Conservation (phyloP, 441 rosid species). For the Euphorbia corollata region DNA sequence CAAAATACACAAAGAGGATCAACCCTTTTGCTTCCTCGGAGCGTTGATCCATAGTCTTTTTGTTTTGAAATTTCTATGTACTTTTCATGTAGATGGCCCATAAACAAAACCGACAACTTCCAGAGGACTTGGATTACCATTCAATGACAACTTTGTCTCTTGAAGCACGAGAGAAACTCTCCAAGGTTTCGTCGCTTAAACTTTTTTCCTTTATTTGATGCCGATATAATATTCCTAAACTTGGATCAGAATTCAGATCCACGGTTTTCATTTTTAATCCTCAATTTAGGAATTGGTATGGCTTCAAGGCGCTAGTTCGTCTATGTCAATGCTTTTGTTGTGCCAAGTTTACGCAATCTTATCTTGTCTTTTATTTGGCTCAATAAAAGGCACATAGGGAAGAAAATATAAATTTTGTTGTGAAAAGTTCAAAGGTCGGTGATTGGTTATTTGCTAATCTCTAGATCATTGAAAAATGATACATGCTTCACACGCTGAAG, state of each 20-base stretch:
- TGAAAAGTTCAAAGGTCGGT: background rate
- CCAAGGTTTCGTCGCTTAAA: conserved; percentile 57
- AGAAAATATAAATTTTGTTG: background rate
- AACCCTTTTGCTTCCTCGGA: background rate
- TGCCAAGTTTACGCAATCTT: background rate
- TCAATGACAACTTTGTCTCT: conserved; percentile 73
- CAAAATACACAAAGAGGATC: background rate
- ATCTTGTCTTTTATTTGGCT: background rate
- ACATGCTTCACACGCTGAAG: background rate
- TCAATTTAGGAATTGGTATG: background rate
- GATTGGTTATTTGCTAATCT: background rate
- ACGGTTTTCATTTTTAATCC: background rate
- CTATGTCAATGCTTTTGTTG: background rate
- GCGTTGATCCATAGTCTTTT: background rate
- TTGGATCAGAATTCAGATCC: no score
- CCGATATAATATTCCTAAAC: background rate
- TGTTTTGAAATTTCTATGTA: no score
- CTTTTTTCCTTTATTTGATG: background rate
- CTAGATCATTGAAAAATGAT: background rate
- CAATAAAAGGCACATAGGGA: background rate
- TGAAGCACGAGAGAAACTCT: conserved; percentile 92
- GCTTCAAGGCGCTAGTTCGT: background rate
- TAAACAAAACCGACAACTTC: conserved; percentile 76
- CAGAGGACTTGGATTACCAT: conserved; percentile 83
- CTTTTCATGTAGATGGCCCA: conserved; percentile 52